A percentile compares a stretch with the other conserved stretches of the same genome.
Conservation (phyloP, 371 early-diverging fungal genomes). For the Rhizopus delemar region DNA sequence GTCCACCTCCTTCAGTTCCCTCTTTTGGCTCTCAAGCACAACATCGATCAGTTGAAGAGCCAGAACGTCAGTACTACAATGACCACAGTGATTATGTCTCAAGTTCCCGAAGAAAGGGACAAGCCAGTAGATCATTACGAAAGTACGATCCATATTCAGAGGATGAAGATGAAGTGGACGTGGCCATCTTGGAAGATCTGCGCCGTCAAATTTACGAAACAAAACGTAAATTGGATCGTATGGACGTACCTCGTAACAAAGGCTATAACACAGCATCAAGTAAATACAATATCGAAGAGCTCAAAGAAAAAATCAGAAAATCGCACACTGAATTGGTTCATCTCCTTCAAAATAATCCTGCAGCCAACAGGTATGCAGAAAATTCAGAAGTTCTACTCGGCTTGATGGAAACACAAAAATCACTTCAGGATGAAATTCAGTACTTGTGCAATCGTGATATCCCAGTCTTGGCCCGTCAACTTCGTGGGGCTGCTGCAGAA, state of each 20-base stretch:
- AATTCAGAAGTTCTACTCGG: slow-evolving; percentile 37
- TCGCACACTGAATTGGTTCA: slow-evolving; percentile 38
- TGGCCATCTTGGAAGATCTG: slow-evolving; percentile 33
- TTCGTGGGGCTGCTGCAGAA: slow-evolving; percentile 56
- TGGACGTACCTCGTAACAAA: slow-evolving; percentile 9
- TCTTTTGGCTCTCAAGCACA: slow-evolving; percentile 16
- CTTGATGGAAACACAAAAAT: slow-evolving; percentile 40
- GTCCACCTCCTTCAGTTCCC: slow-evolving; percentile 27
- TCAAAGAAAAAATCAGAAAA: slow-evolving; percentile 48
- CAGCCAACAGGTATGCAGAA: slow-evolving; percentile 27
- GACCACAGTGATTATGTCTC: slow-evolving; percentile 54
- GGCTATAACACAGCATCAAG: slow-evolving; percentile 8
- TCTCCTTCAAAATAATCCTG: slow-evolving; percentile 22
- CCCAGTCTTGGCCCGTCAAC: slow-evolving; percentile 53
- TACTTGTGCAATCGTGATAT: slow-evolving; percentile 54
- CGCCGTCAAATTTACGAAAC: slow-evolving; percentile 56
- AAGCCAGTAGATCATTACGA: slow-evolving; percentile 8
- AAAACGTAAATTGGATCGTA: slow-evolving; percentile 32
- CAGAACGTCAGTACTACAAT: slow-evolving; percentile 27
- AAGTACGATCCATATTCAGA: slow-evolving; percentile 13
- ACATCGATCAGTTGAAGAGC: slow-evolving; percentile 6
- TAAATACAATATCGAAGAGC: slow-evolving; percentile 44
- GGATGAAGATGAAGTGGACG: slow-evolving; percentile 21
- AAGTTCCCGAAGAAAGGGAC: slow-evolving; percentile 50
- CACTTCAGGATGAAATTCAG: slow-evolving; percentile 49